Evolutionary conservation across 2,329 filamentous ascomycete species (phyloP).

Genomic region (Triangularia setosa): DNA sequence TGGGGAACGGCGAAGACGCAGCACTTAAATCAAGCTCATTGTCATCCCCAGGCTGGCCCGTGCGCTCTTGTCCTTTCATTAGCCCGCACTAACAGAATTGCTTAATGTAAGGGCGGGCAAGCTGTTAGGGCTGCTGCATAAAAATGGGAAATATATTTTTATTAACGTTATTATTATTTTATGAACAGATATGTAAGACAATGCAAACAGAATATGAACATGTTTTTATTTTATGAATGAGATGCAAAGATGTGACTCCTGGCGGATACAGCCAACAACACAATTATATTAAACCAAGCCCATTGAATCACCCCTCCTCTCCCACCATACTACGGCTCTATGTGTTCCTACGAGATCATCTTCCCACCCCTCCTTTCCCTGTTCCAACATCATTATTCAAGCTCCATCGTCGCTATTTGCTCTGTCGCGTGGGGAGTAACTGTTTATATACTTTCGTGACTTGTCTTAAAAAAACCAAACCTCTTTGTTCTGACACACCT

Average conservation of each 20-base stretch:
- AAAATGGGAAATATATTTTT: not conserved
- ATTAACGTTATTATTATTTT: not conserved
- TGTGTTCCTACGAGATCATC: not conserved
- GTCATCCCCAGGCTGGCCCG: not conserved
- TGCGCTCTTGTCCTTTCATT: not conserved
- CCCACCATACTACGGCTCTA: not conserved
- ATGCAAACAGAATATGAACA: not conserved
- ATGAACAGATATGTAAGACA: no score
- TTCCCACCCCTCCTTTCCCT: not conserved
- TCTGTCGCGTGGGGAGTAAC: not conserved
- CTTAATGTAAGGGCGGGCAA: not conserved
- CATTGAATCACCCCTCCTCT: not conserved
- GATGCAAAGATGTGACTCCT: no score
- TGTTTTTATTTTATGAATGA: not conserved
- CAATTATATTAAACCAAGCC: slow-evolving; percentile 10
- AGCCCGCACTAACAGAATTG: not conserved
- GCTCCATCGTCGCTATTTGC: not conserved
- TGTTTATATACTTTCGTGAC: not conserved
- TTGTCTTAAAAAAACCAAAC: not conserved
- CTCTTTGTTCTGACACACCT: not conserved
- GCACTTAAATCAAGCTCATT: not conserved
- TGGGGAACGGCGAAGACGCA: not conserved
- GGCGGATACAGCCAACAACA: not conserved
- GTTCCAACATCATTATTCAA: slow-evolving; percentile 19
- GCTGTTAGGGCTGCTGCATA: not conserved